Evolutionary conservation across 2,329 filamentous ascomycete species (phyloP).

Genomic region (Verticillium klebahnii): DNA sequence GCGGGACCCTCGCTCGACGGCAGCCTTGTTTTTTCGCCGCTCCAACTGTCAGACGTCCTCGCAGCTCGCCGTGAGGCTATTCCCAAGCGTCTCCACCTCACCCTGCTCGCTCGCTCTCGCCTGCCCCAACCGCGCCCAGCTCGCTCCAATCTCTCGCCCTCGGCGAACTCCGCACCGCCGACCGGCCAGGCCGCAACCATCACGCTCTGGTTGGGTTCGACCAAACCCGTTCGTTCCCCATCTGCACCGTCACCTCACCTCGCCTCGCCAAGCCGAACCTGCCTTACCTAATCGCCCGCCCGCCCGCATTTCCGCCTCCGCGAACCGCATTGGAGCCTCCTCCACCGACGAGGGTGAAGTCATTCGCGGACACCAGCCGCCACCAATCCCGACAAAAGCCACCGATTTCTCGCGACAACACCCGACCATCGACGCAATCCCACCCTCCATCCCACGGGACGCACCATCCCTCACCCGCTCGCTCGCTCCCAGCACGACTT

Average conservation of each 20-base stretch:
- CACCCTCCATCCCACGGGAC: not conserved
- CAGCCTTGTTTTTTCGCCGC: not conserved
- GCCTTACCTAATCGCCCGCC: slow-evolving; percentile 11
- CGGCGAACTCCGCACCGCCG: not conserved
- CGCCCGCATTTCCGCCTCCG: slow-evolving; percentile 1
- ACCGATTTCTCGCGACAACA: not conserved
- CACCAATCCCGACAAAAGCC: not conserved
- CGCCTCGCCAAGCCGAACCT: not conserved
- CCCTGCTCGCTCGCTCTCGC: slow-evolving; percentile 12
- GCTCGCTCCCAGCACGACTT: not conserved
- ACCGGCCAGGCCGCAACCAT: not conserved
- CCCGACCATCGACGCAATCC: not conserved
- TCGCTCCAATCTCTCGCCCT: slow-evolving; percentile 3
- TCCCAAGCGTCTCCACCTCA: slow-evolving; percentile 9
- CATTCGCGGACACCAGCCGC: slow-evolving; percentile 9
- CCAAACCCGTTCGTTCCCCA: not conserved
- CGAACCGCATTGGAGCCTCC: not conserved
- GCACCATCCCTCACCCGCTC: no score
- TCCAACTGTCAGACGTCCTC: not conserved
- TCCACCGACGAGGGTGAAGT: slow-evolving; percentile 10
- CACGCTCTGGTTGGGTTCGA: not conserved
- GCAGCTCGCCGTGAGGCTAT: slow-evolving; percentile 16
- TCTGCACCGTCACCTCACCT: not conserved
- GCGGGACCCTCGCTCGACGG: not conserved
- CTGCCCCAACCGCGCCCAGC: slow-evolving; percentile 1